Evolutionary conservation across 1,284 basidiomycete genomes (phyloP).

Genomic region (Puccinia triticina): DNA sequence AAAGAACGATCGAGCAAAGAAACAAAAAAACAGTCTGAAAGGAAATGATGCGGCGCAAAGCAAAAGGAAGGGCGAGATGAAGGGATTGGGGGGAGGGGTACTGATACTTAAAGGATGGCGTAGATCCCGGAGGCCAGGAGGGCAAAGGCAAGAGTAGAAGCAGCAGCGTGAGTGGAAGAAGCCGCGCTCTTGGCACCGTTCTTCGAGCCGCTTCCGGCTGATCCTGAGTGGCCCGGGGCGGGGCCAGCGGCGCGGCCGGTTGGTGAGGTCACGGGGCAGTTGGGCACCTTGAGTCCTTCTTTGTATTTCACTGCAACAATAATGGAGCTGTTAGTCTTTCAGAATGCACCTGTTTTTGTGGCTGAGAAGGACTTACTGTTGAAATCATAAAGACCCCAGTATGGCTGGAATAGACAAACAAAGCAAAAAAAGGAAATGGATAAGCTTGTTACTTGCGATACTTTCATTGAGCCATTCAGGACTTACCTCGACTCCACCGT

Average conservation of each 20-base stretch:
- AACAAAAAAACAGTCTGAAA: too few relatives aligned
- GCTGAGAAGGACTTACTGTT: slow-evolving; percentile 2
- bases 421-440: background rate
- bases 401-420: slow-evolving; percentile 17
- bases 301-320: slow-evolving; percentile 11
- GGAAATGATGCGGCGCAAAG: too few relatives aligned
- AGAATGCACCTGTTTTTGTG: background rate
- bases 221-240: background rate
- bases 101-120: background rate
- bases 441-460: background rate
- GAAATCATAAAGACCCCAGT: slow-evolving; percentile 45
- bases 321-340: background rate
- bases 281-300: slow-evolving; percentile 8
- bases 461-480: too few relatives aligned
- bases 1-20: too few relatives aligned
- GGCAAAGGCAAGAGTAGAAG: background rate
- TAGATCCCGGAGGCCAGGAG: background rate
- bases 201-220: background rate
- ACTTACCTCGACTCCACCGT: slow-evolving; percentile 45
- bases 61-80: too few relatives aligned
- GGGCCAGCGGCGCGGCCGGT: background rate
- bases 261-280: background rate
- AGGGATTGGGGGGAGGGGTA: too few relatives aligned
- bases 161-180: background rate
- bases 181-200: background rate